A percentile compares a stretch with the other conserved stretches of the same genome.
Evolutionary conservation across 441 rosid species (phyloP).

Genomic region (Populus hybrid): DNA sequence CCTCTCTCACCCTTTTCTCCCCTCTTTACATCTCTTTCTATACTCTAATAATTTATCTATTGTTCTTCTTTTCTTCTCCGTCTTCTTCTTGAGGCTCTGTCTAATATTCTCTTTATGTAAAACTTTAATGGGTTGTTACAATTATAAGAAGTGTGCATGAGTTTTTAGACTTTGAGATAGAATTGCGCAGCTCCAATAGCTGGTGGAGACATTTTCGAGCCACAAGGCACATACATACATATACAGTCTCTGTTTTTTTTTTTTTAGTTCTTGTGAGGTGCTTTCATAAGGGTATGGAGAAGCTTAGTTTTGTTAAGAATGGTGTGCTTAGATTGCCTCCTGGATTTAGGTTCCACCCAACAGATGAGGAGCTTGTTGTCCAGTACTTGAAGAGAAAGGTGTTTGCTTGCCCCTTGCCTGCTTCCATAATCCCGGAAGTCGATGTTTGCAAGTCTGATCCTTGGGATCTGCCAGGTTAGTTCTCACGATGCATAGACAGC

Average conservation of each 20-base stretch:
- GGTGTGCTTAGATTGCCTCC: conserved; percentile 86
- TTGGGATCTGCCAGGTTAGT: conserved; percentile 96
- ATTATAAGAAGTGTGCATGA: conserved; percentile 12
- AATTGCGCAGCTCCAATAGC: conserved; percentile 12
- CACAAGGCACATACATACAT: background rate
- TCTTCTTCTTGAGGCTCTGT: conserved; percentile 4
- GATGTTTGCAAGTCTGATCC: conserved; percentile 96
- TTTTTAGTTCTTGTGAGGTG: background rate
- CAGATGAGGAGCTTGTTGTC: conserved; percentile 90
- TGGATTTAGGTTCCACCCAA: conserved; percentile 94
- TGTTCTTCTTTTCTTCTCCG: background rate
- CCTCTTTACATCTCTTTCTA: background rate
- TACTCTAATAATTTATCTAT: background rate
- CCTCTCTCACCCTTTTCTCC: conserved; percentile 9
- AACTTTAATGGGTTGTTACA: background rate
- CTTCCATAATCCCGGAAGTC: conserved; percentile 86
- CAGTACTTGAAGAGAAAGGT: conserved; percentile 80
- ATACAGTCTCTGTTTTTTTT: background rate
- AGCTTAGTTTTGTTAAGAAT: conserved; percentile 69
- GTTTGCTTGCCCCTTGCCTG: conserved; percentile 74
- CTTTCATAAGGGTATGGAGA: conserved; percentile 49
- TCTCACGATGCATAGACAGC: background rate
- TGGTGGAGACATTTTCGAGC: conserved; percentile 7
- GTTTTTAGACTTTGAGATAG: conserved; percentile 4
- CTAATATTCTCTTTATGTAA: background rate